Evolutionary conservation across 352 stramenopile genomes (phyloP), one percentile per base, ranked within the genome.

Genomic region (Globisporangium sylvaticum): DNA sequence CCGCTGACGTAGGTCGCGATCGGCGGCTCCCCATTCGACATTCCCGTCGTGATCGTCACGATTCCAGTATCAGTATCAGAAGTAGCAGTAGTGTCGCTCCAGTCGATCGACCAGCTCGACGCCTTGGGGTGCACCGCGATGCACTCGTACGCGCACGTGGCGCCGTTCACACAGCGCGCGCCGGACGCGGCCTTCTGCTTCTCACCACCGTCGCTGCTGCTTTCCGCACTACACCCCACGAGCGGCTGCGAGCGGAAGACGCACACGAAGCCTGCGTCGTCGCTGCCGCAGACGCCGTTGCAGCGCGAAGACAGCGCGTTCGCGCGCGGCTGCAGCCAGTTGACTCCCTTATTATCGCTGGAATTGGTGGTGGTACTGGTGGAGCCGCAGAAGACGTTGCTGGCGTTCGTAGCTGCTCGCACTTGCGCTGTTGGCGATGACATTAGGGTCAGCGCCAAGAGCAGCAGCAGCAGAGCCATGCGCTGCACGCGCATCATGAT

Each of bases 141-240:
- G 31, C 60, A 65, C 46, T 65, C 60, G 60, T 65, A 65, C 3
- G 46, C 60, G 37, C 60, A 65, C 29, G 60, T 58, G 37, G 48
- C n/a, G 15, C 60, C 60, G 24, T 58, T 65, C n/a, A 65, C 60
- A 24, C 60, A 65, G 31, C 18, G 44, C 7, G 46, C 24, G 4
- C 22, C 20, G 7, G 32, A 20, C 18, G 32, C 7, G 1, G 34
- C 18, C 7, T 44, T 44, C 12, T 48, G 39, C 39, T 48, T 48
- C 15, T 48, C 18, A 20, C 39, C 39, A n/a, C 1, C 9, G 1
- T 4, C 25, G 2, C 15, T 55, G 39, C 37, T 37, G 20, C n/a
- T 29, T 3, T 1, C 31, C 37, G 12, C 37, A 29, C 15, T 31
- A n/a, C 60, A 65, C 10, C 46, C 46, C 25, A 24, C 29, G n/a